Conservation (phyloP, 2,329 filamentous ascomycete genomes). For the Calonectria pauciramosa region DNA sequence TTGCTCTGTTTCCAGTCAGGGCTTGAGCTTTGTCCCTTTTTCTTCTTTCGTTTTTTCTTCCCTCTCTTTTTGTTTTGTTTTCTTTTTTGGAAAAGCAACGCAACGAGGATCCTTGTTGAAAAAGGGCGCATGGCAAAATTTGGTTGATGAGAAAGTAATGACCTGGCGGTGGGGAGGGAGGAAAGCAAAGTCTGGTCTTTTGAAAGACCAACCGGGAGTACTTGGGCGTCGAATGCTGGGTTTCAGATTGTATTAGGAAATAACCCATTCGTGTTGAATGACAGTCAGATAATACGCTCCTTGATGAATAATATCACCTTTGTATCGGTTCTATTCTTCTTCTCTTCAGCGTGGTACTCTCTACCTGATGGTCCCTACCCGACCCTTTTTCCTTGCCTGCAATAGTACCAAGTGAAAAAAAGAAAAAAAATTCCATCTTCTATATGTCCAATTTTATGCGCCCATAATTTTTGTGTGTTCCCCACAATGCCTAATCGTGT, state of each 20-base stretch:
- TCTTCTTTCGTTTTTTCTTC: background rate
- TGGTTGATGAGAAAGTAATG: background rate
- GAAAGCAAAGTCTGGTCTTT: constrained; percentile 1
- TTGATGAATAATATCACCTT: background rate
- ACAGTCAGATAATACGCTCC: background rate
- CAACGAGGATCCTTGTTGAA: background rate
- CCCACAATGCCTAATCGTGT: background rate
- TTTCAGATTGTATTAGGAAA: constrained; percentile 6
- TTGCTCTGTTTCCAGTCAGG: background rate
- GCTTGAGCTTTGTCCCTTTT: background rate
- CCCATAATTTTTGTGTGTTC: background rate
- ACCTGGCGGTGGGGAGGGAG: background rate
- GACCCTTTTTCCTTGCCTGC: background rate
- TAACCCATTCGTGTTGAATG: background rate
- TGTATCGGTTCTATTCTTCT: background rate
- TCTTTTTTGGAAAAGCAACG: background rate
- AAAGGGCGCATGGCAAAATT: background rate
- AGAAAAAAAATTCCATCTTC: background rate
- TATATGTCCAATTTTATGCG: background rate
- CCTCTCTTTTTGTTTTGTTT: background rate
- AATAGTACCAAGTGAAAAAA: background rate
- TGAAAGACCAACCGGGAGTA: background rate
- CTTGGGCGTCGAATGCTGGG: background rate
- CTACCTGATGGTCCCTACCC: background rate
- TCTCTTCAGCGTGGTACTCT: background rate